Evolutionary conservation across 192 early-diverging fungal genomes (phyloP), one percentile per base, ranked within the genome.

Genomic region (Ramicandelaber brevisporus): DNA sequence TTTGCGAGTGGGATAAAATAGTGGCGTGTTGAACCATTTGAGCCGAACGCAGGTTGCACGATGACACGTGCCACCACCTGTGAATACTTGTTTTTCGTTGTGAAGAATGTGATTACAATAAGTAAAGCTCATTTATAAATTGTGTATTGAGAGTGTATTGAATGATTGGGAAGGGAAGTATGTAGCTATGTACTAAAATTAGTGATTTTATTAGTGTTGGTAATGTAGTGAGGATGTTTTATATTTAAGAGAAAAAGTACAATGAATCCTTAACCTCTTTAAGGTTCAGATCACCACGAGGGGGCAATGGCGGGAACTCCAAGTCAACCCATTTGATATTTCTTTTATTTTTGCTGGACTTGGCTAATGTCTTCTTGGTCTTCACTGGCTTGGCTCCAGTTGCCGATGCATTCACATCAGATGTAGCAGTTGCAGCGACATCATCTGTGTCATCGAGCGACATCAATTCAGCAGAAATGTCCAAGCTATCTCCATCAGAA

Each of bases 191-290:
- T n/a, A n/a, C n/a, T n/a, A n/a, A n/a, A n/a, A n/a, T n/a, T n/a
- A n/a, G n/a, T n/a, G n/a, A n/a, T n/a, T n/a, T n/a, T n/a, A n/a
- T n/a, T n/a, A n/a, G n/a, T n/a, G n/a, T n/a, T n/a, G n/a, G n/a
- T n/a, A n/a, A n/a, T n/a, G n/a, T n/a, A n/a, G n/a, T n/a, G n/a
- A n/a, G n/a, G n/a, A n/a, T n/a, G n/a, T n/a, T n/a, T n/a, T n/a
- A 33, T n/a, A 20, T 21, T 43, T 63, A 97, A 36, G 84, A 73
- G 62, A 97, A 97, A 37, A 97, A 97, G 50, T 92, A 97, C 10
- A 53, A 55, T 24, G 76, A 82, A 8, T 76, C 53, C 36, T 57
- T 61, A 1, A 97, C 85, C 37, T 64, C 45, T 20, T 57, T 39
- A 20, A 97, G 62, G 48, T 90, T 65, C 57, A 97, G 85, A 13